Conservation (phyloP, 768 basidiomycete genomes). For the Cystofilobasidium bisporidii region DNA sequence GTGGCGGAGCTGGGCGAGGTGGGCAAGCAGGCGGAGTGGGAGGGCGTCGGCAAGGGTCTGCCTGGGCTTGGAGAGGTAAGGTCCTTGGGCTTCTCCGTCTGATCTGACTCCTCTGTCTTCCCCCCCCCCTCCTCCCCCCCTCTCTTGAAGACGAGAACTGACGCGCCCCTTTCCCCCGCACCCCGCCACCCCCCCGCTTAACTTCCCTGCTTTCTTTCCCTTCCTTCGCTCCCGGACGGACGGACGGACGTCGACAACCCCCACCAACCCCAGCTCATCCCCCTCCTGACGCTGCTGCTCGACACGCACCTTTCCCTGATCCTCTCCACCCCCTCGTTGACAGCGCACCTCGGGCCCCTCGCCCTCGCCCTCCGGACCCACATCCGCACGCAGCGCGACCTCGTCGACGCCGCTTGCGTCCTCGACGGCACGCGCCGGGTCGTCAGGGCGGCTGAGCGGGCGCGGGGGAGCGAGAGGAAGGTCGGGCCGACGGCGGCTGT, state of each 20-base stretch:
- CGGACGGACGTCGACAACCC: not conserved
- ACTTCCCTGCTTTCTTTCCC: not conserved
- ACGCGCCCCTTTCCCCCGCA: not conserved
- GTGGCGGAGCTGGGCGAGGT: not conserved
- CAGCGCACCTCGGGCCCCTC: conserved; percentile 8
- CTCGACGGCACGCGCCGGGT: conserved; percentile 16
- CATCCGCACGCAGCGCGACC: conserved; percentile 15
- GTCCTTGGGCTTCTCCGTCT: not conserved
- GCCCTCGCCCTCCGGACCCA: conserved; percentile 7
- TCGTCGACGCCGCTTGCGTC: conserved; percentile 8
- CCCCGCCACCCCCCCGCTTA: not conserved
- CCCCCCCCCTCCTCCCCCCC: not conserved
- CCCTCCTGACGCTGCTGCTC: conserved; percentile 26
- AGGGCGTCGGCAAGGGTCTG: conserved; percentile 6
- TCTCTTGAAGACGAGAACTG: too few relatives aligned
- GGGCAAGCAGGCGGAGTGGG: not conserved
- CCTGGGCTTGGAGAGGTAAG: conserved; percentile 16
- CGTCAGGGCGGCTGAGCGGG: conserved; percentile 8
- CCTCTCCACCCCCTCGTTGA: conserved; percentile 5
- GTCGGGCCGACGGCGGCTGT: not conserved
- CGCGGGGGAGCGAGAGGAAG: not conserved
- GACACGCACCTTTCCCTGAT: conserved; percentile 24
- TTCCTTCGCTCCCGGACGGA: not conserved
- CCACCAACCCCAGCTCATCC: conserved; percentile 12
- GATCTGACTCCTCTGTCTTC: not conserved